Conservation (phyloP, 2,329 filamentous ascomycete genomes). For the Boeremia exigua region DNA sequence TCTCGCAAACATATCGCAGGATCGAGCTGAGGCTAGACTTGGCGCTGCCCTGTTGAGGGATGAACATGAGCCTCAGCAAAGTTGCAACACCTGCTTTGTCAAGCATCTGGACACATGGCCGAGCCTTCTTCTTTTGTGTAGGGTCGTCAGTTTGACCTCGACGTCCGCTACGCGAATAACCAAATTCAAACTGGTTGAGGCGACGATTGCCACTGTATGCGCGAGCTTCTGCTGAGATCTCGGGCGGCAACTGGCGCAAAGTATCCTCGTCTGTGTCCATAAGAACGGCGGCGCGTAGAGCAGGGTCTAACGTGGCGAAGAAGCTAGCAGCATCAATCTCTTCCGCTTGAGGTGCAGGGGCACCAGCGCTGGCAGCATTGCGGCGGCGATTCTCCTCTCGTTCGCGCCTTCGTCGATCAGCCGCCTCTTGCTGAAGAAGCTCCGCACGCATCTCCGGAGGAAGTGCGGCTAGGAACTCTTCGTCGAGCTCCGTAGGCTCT, state of each 20-base stretch:
- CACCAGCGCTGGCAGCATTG: slow-evolving; percentile 58
- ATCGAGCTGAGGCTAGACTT: slow-evolving; percentile 85
- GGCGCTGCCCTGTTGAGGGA: slow-evolving; percentile 86
- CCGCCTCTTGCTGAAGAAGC: slow-evolving; percentile 86
- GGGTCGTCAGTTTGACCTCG: slow-evolving; percentile 53
- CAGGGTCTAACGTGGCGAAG: slow-evolving; percentile 84
- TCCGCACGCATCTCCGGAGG: slow-evolving; percentile 90
- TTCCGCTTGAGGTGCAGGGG: slow-evolving; percentile 54
- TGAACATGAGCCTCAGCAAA: slow-evolving; percentile 97
- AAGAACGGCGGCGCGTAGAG: slow-evolving; percentile 82
- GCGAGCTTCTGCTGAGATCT: slow-evolving; percentile 85
- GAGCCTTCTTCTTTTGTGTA: slow-evolving; percentile 68
- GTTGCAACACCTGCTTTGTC: slow-evolving; percentile 96
- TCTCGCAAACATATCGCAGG: slow-evolving; percentile 90
- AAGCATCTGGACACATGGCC: slow-evolving; percentile 91
- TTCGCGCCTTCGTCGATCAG: slow-evolving; percentile 85
- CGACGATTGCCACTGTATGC: slow-evolving; percentile 65
- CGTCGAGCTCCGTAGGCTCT: slow-evolving; percentile 82
- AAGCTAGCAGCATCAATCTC: slow-evolving; percentile 96
- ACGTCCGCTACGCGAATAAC: slow-evolving; percentile 42
- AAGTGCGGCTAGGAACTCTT: slow-evolving; percentile 91
- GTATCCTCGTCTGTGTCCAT: slow-evolving; percentile 91
- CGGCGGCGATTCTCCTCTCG: slow-evolving; percentile 80
- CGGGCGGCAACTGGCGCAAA: slow-evolving; percentile 80
- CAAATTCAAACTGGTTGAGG: slow-evolving; percentile 59